phyloP scores from a whole-genome alignment of 345 rosid genomes.

The Gynandropsis gynandra region DNA sequence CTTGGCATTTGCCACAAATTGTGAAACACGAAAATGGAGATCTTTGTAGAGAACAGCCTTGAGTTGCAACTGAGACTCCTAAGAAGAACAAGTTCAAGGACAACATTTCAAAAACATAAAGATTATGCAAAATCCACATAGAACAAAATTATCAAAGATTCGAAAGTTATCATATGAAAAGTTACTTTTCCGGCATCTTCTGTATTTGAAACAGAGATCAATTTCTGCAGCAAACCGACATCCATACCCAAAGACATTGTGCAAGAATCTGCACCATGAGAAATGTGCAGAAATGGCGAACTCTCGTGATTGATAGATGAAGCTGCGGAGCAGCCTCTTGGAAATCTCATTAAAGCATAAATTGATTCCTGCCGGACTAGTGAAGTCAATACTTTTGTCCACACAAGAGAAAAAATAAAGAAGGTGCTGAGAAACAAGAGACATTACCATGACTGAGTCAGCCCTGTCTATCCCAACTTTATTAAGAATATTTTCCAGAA shows the following conservation, averaged over 20 bases:
- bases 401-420: conserved; percentile 10
- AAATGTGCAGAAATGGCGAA: conserved; percentile 31
- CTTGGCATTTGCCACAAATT: conserved; percentile 47
- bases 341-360: conserved; percentile 74
- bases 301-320: conserved; percentile 25
- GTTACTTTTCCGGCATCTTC: conserved; percentile 37
- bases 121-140: background rate
- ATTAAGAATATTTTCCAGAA: conserved; percentile 35
- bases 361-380: conserved; percentile 52
- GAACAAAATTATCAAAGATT: conserved; percentile 6
- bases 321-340: conserved; percentile 36
- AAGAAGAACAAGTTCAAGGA: conserved; percentile 2
- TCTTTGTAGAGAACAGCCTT: conserved; percentile 50
- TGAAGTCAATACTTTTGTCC: conserved; percentile 17
- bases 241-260: conserved; percentile 38
- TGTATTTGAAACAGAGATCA: conserved; percentile 43
- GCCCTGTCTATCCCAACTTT: conserved; percentile 39
- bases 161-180: conserved; percentile 17
- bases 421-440: conserved; percentile 14
- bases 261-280: conserved; percentile 31
- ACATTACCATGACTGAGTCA: conserved; percentile 51
- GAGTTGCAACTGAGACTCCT: conserved; percentile 49
- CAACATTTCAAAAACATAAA: background rate
- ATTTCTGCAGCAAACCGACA: conserved; percentile 51
- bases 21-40: conserved; percentile 54